Base-by-base conservation (phyloP, 768 basidiomycete genomes). In the Mycena chlorophos region DNA sequence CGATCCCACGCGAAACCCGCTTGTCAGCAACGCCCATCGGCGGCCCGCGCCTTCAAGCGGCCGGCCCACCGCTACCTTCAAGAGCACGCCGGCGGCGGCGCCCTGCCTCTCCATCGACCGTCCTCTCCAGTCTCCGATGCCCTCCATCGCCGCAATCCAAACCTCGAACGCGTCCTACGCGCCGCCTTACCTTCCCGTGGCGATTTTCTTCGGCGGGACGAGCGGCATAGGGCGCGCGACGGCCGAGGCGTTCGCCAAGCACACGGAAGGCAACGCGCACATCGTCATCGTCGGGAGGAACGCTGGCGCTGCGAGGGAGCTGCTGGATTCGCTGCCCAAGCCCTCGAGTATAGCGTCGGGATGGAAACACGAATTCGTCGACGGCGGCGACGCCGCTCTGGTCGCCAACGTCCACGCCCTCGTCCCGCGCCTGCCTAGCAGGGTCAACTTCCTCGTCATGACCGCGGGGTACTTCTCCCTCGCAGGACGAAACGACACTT, bases 211-310 rank as follows among this genome's bases (percentile, higher is more conserved):
- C 6, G 61, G 63, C 42, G 63, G 57, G 3, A 64, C 63, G 22
- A 56, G 57, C 1, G 63, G 63, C 16, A 61, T 64, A 3, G 75
- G 75, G n/a, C 65, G 68, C 37, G 73, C 65, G 14, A 68, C 67
- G 51, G 71, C 71, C 0, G 63, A 68, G 49, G 64, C 68, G 5
- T 73, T 75, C 51, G 72, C 73, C 3, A 61, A 64, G 14, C 64
- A 72, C 57, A 66, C 71, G 12, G 61, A 69, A 27, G 73, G 74
- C 16, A 67, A 71, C 56, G 68, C 71, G 25, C 71, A 74, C 52
- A 73, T 75, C 60, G 65, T 75, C 50, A 58, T 75, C 49, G 59
- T 69, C 42, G 74, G 74, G 10, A 67, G 73, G 37, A 74, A 73
- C 63, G 63, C 68, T 45, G 59, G 58, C 26, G 71, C 72, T 22